These are phyloP conservation scores for Knoxia roxburghii DNA, from an alignment of 257 asterid genomes.

Conservation along the genomic window DNA sequence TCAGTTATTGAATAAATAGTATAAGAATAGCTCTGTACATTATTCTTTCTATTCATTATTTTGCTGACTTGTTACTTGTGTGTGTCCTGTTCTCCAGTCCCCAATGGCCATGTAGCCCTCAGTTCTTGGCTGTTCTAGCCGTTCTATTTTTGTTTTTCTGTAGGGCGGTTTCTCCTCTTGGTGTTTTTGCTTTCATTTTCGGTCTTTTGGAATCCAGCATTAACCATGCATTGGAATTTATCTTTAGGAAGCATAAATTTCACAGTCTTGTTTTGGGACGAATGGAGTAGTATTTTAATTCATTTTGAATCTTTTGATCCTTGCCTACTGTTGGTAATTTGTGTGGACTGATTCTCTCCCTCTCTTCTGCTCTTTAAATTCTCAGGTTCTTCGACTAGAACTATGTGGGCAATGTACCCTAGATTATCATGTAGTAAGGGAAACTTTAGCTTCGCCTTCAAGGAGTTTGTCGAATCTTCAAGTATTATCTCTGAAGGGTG, in stretches of 20 bases:
- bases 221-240: not conserved
- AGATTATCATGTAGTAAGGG: slow-evolving; percentile 47
- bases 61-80: too few relatives aligned
- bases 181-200: not conserved
- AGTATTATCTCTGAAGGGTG: slow-evolving; percentile 78
- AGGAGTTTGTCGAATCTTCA: slow-evolving; percentile 43
- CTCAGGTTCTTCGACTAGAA: slow-evolving; percentile 87
- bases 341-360: slow-evolving; percentile 10
- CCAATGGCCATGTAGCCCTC: too few relatives aligned
- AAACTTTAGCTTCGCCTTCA: slow-evolving; percentile 27
- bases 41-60: not conserved
- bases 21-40: too few relatives aligned
- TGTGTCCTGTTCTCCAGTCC: not conserved
- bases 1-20: too few relatives aligned
- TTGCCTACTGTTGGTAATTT: too few relatives aligned
- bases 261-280: too few relatives aligned
- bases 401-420: slow-evolving; percentile 65
- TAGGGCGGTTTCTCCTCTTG: not conserved
- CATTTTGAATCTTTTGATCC: too few relatives aligned
- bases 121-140: not conserved
- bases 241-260: too few relatives aligned
- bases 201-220: not conserved
- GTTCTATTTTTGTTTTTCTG: not conserved
- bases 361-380: slow-evolving; percentile 3
- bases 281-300: too few relatives aligned